phyloP scores from a whole-genome alignment of 2,329 filamentous ascomycete species.

The Ceratocystis ficicola region DNA sequence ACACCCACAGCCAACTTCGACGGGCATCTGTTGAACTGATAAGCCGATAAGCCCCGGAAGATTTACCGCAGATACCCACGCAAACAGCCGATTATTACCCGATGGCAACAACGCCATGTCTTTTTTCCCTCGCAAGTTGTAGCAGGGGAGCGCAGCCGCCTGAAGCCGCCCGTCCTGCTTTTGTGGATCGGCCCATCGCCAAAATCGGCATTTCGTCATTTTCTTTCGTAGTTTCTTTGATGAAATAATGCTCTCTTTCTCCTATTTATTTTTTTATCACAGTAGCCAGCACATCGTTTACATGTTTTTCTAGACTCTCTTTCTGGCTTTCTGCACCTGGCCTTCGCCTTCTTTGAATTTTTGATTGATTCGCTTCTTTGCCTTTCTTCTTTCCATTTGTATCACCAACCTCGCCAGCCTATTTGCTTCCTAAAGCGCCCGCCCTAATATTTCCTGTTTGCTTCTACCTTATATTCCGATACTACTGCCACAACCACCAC shows the following conservation, averaged over 20 bases:
- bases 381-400: neutral
- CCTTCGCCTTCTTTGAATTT: neutral
- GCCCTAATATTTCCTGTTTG: no score
- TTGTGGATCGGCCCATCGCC: slow-evolving; percentile 2
- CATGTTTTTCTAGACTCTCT: neutral
- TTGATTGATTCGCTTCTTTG: neutral
- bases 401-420: no score
- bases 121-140: neutral
- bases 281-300: neutral
- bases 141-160: slow-evolving; percentile 7
- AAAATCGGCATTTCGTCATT: slow-evolving; percentile 6
- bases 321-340: neutral
- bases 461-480: no score
- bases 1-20: no score
- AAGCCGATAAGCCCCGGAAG: neutral
- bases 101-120: neutral
- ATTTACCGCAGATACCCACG: no score
- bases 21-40: neutral
- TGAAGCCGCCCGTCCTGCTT: neutral
- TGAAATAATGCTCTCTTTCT: neutral
- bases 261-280: neutral
- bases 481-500: no score
- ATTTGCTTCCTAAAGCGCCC: no score
- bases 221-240: neutral
- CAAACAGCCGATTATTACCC: neutral